Percentiles rank a stretch among this genome's conserved stretches.
These are phyloP conservation scores for Pseudofabraea citricarpa DNA, from an alignment of 2,329 filamentous ascomycete species.

Conservation along the genomic window DNA sequence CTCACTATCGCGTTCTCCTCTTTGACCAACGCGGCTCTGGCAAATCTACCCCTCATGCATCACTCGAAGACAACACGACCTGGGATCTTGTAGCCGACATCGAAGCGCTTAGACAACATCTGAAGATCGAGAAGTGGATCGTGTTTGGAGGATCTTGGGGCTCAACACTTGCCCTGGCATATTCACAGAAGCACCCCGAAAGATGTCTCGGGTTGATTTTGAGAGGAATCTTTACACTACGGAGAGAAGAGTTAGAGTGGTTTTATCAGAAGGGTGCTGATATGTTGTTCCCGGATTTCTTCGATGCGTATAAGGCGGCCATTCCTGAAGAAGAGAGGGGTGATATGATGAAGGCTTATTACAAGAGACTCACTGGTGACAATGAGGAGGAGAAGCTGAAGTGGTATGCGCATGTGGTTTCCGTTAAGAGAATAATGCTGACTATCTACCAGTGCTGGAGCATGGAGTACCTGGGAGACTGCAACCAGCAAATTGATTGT, in stretches of 20 bases:
- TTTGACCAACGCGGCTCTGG: constrained; percentile 43
- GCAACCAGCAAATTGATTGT: constrained; percentile 23
- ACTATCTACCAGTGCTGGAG: constrained; percentile 16
- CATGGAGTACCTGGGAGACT: constrained; percentile 24
- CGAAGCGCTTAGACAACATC: constrained; percentile 35
- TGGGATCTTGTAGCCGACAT: constrained; percentile 39
- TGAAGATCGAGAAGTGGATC: constrained; percentile 38
- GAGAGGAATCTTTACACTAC: constrained; percentile 36
- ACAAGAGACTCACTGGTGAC: constrained; percentile 32
- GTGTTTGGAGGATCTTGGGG: constrained; percentile 46
- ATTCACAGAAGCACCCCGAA: constrained; percentile 37
- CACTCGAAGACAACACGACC: constrained; percentile 39
- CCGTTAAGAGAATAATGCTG: too few species aligned
- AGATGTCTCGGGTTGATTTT: constrained; percentile 34
- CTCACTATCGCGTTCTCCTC: constrained; percentile 38
- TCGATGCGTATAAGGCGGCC: constrained; percentile 30
- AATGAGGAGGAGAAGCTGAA: constrained; percentile 23
- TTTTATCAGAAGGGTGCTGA: constrained; percentile 27
- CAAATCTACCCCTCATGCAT: constrained; percentile 35
- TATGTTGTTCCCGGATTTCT: constrained; percentile 34
- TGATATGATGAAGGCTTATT: constrained; percentile 32
- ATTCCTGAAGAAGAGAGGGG: constrained; percentile 32
- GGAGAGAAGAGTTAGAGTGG: constrained; percentile 33
- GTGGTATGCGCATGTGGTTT: constrained; percentile 23
- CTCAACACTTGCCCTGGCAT: constrained; percentile 37